Conservation (phyloP, 2,329 filamentous ascomycete genomes). For the Alternaria consortialis region DNA sequence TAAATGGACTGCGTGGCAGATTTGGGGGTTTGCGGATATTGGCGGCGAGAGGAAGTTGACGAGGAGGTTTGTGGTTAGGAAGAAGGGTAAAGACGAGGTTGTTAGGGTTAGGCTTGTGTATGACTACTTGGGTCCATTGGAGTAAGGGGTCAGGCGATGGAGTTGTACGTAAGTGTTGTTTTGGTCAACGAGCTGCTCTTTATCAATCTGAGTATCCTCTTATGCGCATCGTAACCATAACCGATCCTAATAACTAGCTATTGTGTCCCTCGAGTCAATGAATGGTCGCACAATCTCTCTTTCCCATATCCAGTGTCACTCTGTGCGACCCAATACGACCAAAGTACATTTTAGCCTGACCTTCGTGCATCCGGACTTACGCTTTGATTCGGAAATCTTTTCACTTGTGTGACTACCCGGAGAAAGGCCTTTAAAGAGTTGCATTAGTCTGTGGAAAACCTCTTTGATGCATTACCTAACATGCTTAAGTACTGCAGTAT, state of each 20-base stretch:
- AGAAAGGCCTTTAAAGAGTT: neutral
- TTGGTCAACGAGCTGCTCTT: neutral
- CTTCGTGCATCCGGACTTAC: neutral
- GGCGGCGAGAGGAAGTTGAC: slow-evolving; percentile 43
- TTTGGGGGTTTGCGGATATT: slow-evolving; percentile 47
- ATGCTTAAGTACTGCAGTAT: slow-evolving; percentile 19
- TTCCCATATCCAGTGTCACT: slow-evolving; percentile 8
- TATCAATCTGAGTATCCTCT: neutral
- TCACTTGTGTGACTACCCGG: neutral
- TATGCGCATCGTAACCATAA: neutral
- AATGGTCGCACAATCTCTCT: slow-evolving; percentile 2
- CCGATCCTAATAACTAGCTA: neutral
- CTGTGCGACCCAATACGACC: slow-evolving; percentile 1
- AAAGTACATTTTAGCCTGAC: slow-evolving; percentile 2
- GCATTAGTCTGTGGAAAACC: neutral
- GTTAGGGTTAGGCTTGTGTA: slow-evolving; percentile 46
- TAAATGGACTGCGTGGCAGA: slow-evolving; percentile 50
- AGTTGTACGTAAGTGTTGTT: neutral
- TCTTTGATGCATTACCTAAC: neutral
- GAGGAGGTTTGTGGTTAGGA: slow-evolving; percentile 47
- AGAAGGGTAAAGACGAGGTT: slow-evolving; percentile 41
- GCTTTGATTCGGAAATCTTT: neutral
- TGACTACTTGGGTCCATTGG: slow-evolving; percentile 42
- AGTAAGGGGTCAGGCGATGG: slow-evolving; percentile 3
- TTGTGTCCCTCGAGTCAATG: slow-evolving; percentile 8